Percentiles rank a stretch among this genome's conserved stretches.
Conservation (phyloP, 768 basidiomycete species). For the Macrolepiota fuliginosa region DNA sequence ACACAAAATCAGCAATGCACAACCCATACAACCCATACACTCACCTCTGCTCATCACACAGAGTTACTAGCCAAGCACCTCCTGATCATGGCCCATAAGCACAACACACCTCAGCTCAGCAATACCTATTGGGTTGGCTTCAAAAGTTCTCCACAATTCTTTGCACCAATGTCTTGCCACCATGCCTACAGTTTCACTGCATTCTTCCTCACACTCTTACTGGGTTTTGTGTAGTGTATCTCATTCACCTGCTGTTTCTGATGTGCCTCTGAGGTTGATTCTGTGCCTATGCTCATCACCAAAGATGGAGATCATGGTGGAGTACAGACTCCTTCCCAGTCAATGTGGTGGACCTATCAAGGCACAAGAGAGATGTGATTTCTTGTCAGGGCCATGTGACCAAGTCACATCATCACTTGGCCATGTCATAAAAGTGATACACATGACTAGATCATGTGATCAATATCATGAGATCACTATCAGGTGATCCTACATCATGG, state of each 20-base stretch:
- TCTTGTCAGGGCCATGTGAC: no score
- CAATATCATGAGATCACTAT: no score
- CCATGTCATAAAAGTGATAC: no score
- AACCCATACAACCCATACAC: neutral
- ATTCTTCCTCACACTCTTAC: constrained; percentile 55
- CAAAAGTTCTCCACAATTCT: constrained; percentile 49
- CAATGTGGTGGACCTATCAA: no score
- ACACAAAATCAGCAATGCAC: neutral
- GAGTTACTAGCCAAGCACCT: constrained; percentile 40
- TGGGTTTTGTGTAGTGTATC: constrained; percentile 64
- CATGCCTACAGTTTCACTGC: constrained; percentile 65
- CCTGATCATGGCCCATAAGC: constrained; percentile 53
- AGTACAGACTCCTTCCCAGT: no score
- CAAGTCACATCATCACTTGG: no score
- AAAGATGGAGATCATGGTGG: no score
- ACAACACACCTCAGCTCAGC: constrained; percentile 64
- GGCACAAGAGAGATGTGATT: no score
- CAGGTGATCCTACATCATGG: no score
- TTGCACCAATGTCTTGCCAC: constrained; percentile 56
- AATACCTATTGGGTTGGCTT: constrained; percentile 48
- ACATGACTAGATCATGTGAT: no score
- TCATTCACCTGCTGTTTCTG: constrained; percentile 46
- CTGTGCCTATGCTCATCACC: no score
- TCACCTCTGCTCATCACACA: constrained; percentile 19
- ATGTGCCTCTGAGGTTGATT: constrained; percentile 76